phyloP scores from a whole-genome alignment of 2,329 filamentous ascomycete genomes.

The Apiospora rasikravindrae region DNA sequence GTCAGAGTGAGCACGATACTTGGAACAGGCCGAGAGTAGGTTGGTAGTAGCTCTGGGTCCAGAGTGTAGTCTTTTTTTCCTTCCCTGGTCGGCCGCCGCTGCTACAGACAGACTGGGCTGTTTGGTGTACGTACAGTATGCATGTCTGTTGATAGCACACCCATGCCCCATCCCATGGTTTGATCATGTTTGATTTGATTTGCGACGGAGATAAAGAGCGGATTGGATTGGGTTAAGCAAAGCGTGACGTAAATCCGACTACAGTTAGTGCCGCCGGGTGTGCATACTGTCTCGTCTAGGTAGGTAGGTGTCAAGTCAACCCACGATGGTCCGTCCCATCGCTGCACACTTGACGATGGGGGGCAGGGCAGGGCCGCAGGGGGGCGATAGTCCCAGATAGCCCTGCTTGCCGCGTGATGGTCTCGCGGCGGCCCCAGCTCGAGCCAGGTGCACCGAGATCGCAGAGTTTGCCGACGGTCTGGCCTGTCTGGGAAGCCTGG shows the following conservation, averaged over 20 bases:
- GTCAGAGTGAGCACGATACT: conserved; percentile 6
- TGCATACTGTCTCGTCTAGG: conserved; percentile 7
- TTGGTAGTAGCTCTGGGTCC: background rate
- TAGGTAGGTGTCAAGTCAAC: conserved; percentile 4
- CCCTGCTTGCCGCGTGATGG: conserved; percentile 13
- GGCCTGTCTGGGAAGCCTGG: background rate
- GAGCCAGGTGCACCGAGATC: conserved; percentile 11
- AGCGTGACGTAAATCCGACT: conserved; percentile 16
- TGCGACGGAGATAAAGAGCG: conserved; percentile 11
- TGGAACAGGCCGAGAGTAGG: background rate
- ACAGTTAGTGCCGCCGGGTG: conserved; percentile 1
- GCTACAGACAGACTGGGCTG: background rate
- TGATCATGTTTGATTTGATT: background rate
- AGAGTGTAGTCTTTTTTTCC: conserved; percentile 1
- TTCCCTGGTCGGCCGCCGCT: background rate
- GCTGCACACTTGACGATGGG: background rate
- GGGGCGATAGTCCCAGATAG: background rate
- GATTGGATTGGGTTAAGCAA: background rate
- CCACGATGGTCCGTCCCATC: conserved; percentile 4
- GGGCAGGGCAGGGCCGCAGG: too few relatives aligned
- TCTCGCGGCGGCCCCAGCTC: background rate
- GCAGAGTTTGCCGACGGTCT: conserved; percentile 14
- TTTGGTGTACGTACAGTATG: background rate
- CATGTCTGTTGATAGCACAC: background rate
- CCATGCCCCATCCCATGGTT: background rate